These are phyloP conservation scores for Plasmopara muralis DNA, from an alignment of 352 stramenopile species.

Conservation along the genomic window DNA sequence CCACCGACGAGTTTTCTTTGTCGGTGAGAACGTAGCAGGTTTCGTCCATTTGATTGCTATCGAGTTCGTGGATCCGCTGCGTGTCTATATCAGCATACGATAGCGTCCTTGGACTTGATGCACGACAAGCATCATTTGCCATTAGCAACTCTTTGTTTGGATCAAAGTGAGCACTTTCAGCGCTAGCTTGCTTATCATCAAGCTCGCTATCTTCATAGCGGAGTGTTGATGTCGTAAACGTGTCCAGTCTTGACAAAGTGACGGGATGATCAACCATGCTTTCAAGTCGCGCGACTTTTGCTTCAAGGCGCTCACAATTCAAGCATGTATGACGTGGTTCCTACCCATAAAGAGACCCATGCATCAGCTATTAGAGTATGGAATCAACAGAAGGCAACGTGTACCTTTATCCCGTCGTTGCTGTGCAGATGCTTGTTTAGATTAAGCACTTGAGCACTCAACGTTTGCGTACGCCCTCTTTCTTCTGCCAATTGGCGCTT, in stretches of 20 bases:
- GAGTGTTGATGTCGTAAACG: not conserved
- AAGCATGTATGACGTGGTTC: constrained; percentile 11
- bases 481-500: constrained; percentile 46
- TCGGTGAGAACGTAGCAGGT: constrained; percentile 23
- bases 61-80: constrained; percentile 7
- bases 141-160: not conserved
- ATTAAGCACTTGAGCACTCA: constrained; percentile 27
- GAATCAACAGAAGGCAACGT: too few species aligned
- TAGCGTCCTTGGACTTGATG: too few species aligned
- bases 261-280: constrained; percentile 4
- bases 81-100: not conserved
- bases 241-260: not conserved
- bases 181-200: too few species aligned
- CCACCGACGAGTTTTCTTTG: constrained; percentile 41
- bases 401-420: constrained; percentile 9
- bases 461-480: constrained; percentile 25
- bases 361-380: too few species aligned
- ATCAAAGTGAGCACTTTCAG: not conserved
- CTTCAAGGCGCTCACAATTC: constrained; percentile 16
- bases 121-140: not conserved
- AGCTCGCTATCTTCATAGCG: not conserved
- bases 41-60: constrained; percentile 31
- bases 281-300: constrained; percentile 11
- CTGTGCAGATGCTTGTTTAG: constrained; percentile 15
- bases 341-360: constrained; percentile 1